Percentiles rank a stretch among this genome's conserved stretches.
Conservation (phyloP, 768 basidiomycete species). For the Mrakia gelida region DNA sequence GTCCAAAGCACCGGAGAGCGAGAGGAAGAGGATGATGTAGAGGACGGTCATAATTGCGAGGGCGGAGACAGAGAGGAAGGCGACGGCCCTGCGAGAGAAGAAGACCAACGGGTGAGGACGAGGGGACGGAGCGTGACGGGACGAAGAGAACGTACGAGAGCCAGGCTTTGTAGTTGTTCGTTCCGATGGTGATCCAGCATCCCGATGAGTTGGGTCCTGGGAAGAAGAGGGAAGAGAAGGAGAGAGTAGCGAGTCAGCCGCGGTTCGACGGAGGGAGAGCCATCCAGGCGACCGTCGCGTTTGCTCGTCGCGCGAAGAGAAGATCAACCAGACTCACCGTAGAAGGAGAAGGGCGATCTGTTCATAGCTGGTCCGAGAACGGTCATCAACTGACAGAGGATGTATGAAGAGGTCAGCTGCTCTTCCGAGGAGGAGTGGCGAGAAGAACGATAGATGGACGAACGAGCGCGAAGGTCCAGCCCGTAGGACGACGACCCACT, state of each 20-base stretch:
- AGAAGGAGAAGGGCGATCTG: not conserved
- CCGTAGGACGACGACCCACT: not conserved
- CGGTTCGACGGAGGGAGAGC: no score
- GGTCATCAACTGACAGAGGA: not conserved
- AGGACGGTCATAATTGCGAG: not conserved
- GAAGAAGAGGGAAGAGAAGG: not conserved
- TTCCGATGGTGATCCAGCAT: not conserved
- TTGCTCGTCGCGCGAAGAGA: no score
- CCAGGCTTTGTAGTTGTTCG: not conserved
- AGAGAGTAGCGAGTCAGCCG: not conserved
- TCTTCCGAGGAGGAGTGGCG: not conserved
- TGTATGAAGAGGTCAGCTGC: not conserved
- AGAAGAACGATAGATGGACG: not conserved
- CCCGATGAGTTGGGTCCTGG: not conserved
- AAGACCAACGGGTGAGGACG: not conserved
- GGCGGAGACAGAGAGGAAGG: not conserved
- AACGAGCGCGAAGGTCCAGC: not conserved
- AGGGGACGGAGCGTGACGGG: not conserved
- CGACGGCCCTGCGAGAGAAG: not conserved
- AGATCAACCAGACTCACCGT: not conserved
- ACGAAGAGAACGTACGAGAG: not conserved
- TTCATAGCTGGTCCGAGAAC: not conserved
- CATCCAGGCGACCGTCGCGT: no score
- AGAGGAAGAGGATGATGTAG: slow-evolving; percentile 2
- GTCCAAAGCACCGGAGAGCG: not conserved